These are phyloP conservation scores for Entomortierella parvispora DNA, from an alignment of 192 early-diverging fungal species.

Conservation along the genomic window DNA sequence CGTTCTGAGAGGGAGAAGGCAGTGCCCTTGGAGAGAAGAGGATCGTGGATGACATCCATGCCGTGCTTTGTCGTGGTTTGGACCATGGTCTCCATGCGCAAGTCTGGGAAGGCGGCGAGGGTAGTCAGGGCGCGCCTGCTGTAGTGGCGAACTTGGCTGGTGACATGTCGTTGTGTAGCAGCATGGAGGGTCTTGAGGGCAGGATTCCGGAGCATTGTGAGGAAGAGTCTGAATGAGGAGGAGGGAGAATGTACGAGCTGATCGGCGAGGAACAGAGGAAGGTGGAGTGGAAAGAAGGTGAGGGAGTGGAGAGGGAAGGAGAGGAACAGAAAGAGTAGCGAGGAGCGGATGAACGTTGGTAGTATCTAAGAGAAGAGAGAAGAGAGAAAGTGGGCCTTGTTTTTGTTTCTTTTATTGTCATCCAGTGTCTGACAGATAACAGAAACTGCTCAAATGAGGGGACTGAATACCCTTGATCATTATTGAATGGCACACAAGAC, in stretches of 20 bases:
- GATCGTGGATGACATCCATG: constrained; percentile 63
- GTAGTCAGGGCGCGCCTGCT: constrained; percentile 49
- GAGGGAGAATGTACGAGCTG: background rate
- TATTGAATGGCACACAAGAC: too few relatives aligned
- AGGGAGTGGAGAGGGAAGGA: background rate
- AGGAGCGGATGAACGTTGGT: background rate
- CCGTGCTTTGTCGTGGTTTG: constrained; percentile 55
- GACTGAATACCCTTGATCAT: too few relatives aligned
- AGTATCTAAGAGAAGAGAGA: too few relatives aligned
- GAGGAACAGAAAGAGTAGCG: background rate
- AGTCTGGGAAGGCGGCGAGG: constrained; percentile 43
- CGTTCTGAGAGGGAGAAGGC: constrained; percentile 62
- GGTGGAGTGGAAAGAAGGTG: constrained; percentile 1
- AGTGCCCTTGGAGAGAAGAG: constrained; percentile 63
- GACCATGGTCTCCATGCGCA: constrained; percentile 52
- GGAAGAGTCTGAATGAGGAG: background rate
- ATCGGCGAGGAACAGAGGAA: background rate
- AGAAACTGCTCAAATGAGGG: too few relatives aligned
- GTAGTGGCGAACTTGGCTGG: constrained; percentile 34
- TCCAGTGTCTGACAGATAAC: too few relatives aligned
- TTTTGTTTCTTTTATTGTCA: background rate
- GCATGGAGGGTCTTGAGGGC: constrained; percentile 47
- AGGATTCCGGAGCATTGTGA: constrained; percentile 46
- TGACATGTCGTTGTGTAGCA: constrained; percentile 33
- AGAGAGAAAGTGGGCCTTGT: background rate